Evolutionary conservation across 768 basidiomycete genomes (phyloP).

Genomic region (Termitomyces sp.): DNA sequence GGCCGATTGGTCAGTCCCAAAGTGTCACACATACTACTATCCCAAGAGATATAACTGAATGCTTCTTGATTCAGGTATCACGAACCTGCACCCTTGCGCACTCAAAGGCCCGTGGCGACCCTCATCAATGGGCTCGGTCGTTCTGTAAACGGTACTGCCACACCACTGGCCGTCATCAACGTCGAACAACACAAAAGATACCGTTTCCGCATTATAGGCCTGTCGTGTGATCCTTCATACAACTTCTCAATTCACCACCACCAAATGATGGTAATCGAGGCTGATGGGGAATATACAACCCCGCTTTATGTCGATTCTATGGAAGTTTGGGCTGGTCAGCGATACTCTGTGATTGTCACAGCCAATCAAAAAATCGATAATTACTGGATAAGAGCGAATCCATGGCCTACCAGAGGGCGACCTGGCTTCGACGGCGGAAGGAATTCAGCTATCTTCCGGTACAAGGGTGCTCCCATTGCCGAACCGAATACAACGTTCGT

Average conservation of each 20-base stretch:
- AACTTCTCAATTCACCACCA: conserved; percentile 7
- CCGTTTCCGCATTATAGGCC: conserved; percentile 5
- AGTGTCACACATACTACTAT: no score
- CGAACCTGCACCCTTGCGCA: conserved; percentile 1
- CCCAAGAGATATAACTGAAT: background rate
- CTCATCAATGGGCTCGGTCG: conserved; percentile 7
- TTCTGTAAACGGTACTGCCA: background rate
- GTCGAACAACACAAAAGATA: conserved; percentile 5
- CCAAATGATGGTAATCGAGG: conserved; percentile 3
- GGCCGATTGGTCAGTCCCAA: background rate
- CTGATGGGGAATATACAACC: conserved; percentile 1
- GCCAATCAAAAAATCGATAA: conserved; percentile 6
- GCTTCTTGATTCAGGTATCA: conserved; percentile 1
- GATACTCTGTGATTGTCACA: conserved; percentile 2
- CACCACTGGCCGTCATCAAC: conserved; percentile 2
- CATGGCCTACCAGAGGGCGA: background rate
- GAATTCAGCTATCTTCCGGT: conserved; percentile 6
- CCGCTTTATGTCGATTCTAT: conserved; percentile 4
- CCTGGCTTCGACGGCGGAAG: conserved; percentile 4
- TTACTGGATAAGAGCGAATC: conserved; percentile 7
- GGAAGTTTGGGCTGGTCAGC: conserved; percentile 5
- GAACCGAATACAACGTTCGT: background rate
- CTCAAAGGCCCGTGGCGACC: background rate
- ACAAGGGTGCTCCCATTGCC: background rate
- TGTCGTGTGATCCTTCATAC: conserved; percentile 4